phyloP scores from a whole-genome alignment of 306 rosid species.

The Oemleria cerasiformis region DNA sequence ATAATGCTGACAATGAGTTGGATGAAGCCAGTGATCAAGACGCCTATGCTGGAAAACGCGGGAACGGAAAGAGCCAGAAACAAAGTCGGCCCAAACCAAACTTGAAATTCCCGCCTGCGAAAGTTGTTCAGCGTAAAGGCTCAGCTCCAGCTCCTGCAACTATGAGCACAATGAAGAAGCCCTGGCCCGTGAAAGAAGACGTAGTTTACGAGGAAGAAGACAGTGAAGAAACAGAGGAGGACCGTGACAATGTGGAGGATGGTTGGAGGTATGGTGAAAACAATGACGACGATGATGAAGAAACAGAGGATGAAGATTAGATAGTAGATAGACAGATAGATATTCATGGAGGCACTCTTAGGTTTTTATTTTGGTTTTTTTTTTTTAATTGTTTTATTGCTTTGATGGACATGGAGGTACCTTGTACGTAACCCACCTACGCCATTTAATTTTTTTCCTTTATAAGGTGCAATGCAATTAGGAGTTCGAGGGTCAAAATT shows the following conservation, averaged over 20 bases:
- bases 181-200: conserved; percentile 81
- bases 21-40: conserved; percentile 95
- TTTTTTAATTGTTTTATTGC: not conserved
- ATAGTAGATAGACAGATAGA: not conserved
- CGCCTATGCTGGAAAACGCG: conserved; percentile 58
- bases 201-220: conserved; percentile 67
- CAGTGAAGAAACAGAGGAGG: conserved; percentile 98
- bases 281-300: conserved; percentile 89
- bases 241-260: conserved; percentile 84
- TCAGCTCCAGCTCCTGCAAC: conserved; percentile 48
- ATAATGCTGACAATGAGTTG: conserved; percentile 67
- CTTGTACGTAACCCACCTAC: not conserved
- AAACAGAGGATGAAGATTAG: conserved; percentile 89
- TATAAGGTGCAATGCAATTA: not conserved
- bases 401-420: not conserved
- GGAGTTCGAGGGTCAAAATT: not conserved
- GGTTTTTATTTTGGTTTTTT: not conserved
- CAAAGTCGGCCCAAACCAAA: conserved; percentile 65
- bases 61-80: conserved; percentile 66
- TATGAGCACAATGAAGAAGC: conserved; percentile 47
- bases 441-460: not conserved
- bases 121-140: conserved; percentile 57
- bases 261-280: conserved; percentile 83
- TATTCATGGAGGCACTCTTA: conserved; percentile 11
- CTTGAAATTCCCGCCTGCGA: conserved; percentile 68